Conservation (phyloP, 495 filamentous ascomycete genomes). For the Talaromyces borbonicus region DNA sequence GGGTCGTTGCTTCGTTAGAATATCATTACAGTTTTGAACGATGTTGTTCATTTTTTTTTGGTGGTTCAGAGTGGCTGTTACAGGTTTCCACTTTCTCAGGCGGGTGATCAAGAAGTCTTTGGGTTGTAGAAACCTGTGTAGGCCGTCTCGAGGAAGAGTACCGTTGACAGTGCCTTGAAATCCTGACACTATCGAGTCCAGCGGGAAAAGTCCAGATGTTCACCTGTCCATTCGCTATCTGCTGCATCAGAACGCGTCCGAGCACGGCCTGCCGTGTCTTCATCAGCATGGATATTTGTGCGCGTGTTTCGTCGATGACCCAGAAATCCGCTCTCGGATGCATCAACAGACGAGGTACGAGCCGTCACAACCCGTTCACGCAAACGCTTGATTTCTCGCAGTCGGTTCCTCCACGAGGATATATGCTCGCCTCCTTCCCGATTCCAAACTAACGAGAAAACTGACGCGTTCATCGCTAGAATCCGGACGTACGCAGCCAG, state of each 20-base stretch:
- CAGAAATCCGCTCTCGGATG: conserved; percentile 29
- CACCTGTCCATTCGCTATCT: conserved; percentile 35
- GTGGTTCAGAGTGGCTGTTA: too few relatives aligned
- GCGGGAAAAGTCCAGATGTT: conserved; percentile 33
- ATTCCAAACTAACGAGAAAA: conserved; percentile 86
- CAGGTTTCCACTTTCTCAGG: too few relatives aligned
- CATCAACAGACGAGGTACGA: conserved; percentile 23
- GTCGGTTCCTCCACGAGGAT: conserved; percentile 79
- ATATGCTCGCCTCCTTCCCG: conserved; percentile 74
- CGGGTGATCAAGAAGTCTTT: too few relatives aligned
- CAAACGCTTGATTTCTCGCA: conserved; percentile 74
- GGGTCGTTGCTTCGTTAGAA: too few relatives aligned
- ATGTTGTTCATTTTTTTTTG: too few relatives aligned
- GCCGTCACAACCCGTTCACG: conserved; percentile 45
- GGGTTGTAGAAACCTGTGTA: too few relatives aligned
- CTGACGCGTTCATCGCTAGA: conserved; percentile 84
- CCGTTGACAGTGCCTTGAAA: too few relatives aligned
- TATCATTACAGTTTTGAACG: too few relatives aligned
- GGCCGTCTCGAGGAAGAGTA: too few relatives aligned
- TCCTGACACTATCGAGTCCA: conserved; percentile 32
- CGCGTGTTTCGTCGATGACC: conserved; percentile 37
- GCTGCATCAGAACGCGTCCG: conserved; percentile 22
- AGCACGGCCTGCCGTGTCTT: conserved; percentile 22
- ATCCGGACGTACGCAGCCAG: conserved; percentile 83
- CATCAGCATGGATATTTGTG: conserved; percentile 35